Evolutionary conservation across 208 protist genomes (phyloP).

Genomic region (Polymyxa betae): DNA sequence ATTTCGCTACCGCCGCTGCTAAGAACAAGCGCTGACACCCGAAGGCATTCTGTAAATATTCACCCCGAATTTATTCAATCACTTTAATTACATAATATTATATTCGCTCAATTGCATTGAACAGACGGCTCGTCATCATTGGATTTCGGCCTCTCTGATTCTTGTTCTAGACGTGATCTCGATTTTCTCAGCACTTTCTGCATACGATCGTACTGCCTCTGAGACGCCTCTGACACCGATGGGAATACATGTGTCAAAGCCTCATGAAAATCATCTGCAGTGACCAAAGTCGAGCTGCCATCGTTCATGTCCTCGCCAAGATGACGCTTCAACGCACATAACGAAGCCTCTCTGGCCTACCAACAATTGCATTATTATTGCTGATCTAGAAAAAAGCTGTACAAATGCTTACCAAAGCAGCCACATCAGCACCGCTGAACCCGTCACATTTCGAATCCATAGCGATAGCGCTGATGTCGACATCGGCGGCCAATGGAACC

Average conservation of each 20-base stretch:
- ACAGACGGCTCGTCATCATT: background rate
- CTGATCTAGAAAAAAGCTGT: background rate
- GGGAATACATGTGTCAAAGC: constrained; percentile 52
- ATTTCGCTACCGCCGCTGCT: constrained; percentile 27
- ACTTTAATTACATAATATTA: background rate
- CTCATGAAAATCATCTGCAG: background rate
- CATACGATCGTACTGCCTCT: constrained; percentile 41
- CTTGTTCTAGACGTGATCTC: background rate
- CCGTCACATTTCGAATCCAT: constrained; percentile 79
- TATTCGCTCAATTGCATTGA: background rate
- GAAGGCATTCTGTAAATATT: background rate
- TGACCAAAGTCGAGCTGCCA: background rate
- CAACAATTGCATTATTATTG: background rate
- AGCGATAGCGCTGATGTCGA: constrained; percentile 82
- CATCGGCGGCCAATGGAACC: constrained; percentile 80
- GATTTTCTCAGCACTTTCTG: background rate
- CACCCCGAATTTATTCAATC: background rate
- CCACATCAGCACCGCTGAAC: constrained; percentile 92
- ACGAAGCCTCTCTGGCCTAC: constrained; percentile 85
- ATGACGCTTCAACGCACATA: constrained; percentile 55
- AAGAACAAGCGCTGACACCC: background rate
- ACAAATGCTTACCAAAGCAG: constrained; percentile 59
- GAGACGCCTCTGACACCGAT: constrained; percentile 58
- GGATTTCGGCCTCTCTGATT: too few species aligned
- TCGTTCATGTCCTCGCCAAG: background rate